Conservation (phyloP, 768 basidiomycete genomes). For the Sporobolomyces phaffii region DNA sequence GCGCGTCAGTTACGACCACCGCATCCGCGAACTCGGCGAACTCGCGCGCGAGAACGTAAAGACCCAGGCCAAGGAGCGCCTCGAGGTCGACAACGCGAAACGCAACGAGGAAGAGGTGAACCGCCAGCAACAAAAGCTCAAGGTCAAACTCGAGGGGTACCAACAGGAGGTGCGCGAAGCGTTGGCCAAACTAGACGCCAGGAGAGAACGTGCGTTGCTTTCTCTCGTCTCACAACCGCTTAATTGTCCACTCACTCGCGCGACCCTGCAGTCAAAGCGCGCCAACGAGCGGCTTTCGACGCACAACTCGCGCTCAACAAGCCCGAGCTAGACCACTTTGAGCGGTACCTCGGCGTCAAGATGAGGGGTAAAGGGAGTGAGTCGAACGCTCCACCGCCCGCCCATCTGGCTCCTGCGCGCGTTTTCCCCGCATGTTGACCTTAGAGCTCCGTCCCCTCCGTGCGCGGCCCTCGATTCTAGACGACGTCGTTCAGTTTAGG, state of each 20-base stretch:
- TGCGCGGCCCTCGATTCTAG: neutral
- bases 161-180: conserved; percentile 25
- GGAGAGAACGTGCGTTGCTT: conserved; percentile 22
- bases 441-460: neutral
- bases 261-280: conserved; percentile 28
- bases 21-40: conserved; percentile 21
- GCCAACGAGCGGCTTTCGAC: conserved; percentile 18
- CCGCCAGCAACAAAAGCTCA: neutral
- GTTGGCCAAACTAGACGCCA: neutral
- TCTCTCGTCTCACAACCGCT: neutral
- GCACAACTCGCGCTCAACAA: conserved; percentile 15
- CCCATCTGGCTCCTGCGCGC: too few species aligned
- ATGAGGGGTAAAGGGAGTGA: conserved; percentile 25
- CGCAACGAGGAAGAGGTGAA: conserved; percentile 11
- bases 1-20: neutral
- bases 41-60: conserved; percentile 17
- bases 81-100: conserved; percentile 15
- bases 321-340: conserved; percentile 33
- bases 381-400: too few species aligned
- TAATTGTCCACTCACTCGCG: too few species aligned
- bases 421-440: neutral
- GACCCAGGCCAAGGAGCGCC: conserved; percentile 10
- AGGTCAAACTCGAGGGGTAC: conserved; percentile 22
- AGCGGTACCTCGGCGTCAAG: conserved; percentile 29
- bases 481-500: conserved; percentile 34